A percentile compares a stretch with the other conserved stretches of the same genome.
phyloP scores from a whole-genome alignment of 2,329 filamentous ascomycete species.

The Zelopaecilomyces penicillatus region DNA sequence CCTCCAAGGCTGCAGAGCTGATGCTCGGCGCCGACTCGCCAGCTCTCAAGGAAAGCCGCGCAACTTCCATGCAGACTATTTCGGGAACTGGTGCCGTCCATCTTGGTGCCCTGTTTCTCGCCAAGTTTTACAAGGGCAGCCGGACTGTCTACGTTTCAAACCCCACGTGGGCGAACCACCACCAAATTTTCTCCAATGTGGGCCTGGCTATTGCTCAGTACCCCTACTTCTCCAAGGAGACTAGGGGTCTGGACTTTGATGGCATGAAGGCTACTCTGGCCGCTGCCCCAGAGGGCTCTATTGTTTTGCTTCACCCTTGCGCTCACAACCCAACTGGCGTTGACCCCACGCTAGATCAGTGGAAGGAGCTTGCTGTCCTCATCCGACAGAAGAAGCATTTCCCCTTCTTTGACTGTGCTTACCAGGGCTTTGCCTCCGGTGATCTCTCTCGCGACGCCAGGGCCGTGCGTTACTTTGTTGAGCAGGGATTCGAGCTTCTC shows the following conservation, averaged over 20 bases:
- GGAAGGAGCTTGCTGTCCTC: constrained; percentile 77
- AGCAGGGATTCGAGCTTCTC: constrained; percentile 81
- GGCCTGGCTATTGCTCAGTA: constrained; percentile 70
- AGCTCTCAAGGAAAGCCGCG: constrained; percentile 75
- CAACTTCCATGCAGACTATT: constrained; percentile 82
- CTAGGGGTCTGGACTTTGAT: constrained; percentile 84
- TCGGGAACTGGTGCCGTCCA: constrained; percentile 95
- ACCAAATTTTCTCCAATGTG: constrained; percentile 96
- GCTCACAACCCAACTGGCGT: constrained; percentile 98
- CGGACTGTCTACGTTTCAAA: constrained; percentile 82
- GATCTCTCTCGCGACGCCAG: constrained; percentile 77
- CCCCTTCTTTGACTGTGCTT: constrained; percentile 96
- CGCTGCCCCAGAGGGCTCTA: constrained; percentile 65
- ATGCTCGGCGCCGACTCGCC: constrained; percentile 74
- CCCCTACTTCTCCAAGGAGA: constrained; percentile 86
- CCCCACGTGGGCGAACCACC: constrained; percentile 97
- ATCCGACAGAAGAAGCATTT: constrained; percentile 77
- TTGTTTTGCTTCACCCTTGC: constrained; percentile 89
- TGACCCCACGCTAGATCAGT: constrained; percentile 88
- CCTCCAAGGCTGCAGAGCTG: constrained; percentile 80
- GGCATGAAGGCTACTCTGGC: constrained; percentile 71
- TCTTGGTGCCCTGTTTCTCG: constrained; percentile 84
- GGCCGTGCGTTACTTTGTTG: constrained; percentile 90
- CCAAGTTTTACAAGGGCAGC: constrained; percentile 75
- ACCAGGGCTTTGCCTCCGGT: constrained; percentile 95